Percentiles rank a stretch among this genome's conserved stretches.
phyloP scores from a whole-genome alignment of 2,329 filamentous ascomycete species.

The Aspergillus clavatus region DNA sequence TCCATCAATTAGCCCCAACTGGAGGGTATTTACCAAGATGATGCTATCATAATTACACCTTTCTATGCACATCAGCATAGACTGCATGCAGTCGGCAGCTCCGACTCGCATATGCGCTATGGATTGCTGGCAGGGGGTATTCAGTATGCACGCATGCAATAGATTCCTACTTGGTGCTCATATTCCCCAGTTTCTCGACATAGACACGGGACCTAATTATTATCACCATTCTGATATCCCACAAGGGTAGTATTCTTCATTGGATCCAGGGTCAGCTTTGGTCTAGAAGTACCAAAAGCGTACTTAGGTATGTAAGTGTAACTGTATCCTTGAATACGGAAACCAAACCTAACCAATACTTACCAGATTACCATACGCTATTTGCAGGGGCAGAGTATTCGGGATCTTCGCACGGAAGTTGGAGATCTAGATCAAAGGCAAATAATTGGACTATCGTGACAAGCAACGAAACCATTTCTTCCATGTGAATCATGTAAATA shows the following conservation, averaged over 20 bases:
- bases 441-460: not conserved
- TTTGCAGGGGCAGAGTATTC: not conserved
- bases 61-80: not conserved
- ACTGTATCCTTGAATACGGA: not conserved
- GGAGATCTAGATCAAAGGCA: not conserved
- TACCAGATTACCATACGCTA: not conserved
- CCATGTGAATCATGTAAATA: no score
- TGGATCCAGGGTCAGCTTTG: no score
- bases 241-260: no score
- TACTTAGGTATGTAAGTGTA: not conserved
- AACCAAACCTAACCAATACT: not conserved
- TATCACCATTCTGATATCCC: no score
- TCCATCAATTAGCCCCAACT: no score
- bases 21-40: no score
- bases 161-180: no score
- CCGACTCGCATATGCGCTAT: not conserved
- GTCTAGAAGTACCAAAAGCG: not conserved
- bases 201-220: no score
- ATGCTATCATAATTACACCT: not conserved
- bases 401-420: not conserved
- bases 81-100: not conserved
- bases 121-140: no score
- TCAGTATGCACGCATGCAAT: no score
- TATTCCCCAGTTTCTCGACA: no score
- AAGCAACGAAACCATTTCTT: no score